Base-by-base conservation (phyloP, 805 yeast species). In the Hermanozyma aechmeae region DNA sequence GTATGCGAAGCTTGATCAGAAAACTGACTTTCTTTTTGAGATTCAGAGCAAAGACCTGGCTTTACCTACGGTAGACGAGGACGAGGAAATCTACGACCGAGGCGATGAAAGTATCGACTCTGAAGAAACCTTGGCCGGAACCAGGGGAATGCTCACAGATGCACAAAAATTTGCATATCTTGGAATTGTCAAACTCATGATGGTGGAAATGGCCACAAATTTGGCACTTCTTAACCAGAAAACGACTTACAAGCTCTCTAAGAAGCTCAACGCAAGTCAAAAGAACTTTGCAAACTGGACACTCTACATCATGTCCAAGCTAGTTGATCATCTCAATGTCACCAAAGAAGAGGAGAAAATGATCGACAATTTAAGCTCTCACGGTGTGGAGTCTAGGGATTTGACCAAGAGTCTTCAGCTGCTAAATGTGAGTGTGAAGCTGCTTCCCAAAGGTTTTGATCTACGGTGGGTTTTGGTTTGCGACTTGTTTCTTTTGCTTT, bases 401-500 rank as follows among this genome's bases (percentile, higher is more conserved):
- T 64, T 92, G 28, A 65, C 81, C 2, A 68, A 68, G 11, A 72
- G 81, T 25, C 59, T 89, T 29, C 42, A 23, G 25, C 27, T 27
- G 32, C 33, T 20, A 29, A 34, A 25, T 20, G 20, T 25, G 23
- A 33, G 18, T 35, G 44, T 25, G 38, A 25, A 33, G 36, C 8
- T 40, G 16, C 30, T 19, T 13, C 29, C 32, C 5, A 26, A 31
- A 15, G 54, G 45, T 6, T 53, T 56, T 31, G 96, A 87, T 45
- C 70, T 92, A 14, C 73, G 87, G 17, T 93, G 98, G 98, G 87
- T 96, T 0, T 71, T 89, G 10, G 61, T 92, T 5, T 93, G 98
- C 56, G 98, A 92, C 50, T 57, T 92, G 26, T 89, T 89, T 47
- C 61, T 92, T 24, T 66, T 83, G 7, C 60, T 89, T 3, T 57